phyloP scores from a whole-genome alignment of 2,329 filamentous ascomycete species.

The Aspergillus calidoustus region DNA sequence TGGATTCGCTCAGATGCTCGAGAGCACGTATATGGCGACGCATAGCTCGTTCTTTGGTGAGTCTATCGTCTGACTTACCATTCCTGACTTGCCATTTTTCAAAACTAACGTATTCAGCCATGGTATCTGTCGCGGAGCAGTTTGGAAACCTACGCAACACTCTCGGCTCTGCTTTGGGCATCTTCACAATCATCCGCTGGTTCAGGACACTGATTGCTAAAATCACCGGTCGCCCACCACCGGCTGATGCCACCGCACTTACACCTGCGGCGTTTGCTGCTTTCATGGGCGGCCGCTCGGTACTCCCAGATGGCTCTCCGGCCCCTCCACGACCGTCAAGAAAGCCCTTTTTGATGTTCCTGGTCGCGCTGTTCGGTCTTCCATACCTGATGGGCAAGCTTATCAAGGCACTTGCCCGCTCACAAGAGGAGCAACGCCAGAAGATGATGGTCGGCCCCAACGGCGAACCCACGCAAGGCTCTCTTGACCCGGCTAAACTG shows the following conservation, averaged over 20 bases:
- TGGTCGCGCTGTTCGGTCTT: slow-evolving; percentile 90
- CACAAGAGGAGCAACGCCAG: slow-evolving; percentile 76
- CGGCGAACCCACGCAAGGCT: slow-evolving; percentile 46
- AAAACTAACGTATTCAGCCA: slow-evolving; percentile 61
- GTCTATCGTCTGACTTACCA: slow-evolving; percentile 36
- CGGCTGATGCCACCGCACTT: slow-evolving; percentile 82
- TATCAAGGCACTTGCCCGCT: slow-evolving; percentile 80
- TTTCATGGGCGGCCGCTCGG: slow-evolving; percentile 73
- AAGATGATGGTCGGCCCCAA: slow-evolving; percentile 59
- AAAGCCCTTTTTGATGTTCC: slow-evolving; percentile 95
- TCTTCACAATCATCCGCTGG: slow-evolving; percentile 96
- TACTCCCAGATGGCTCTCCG: slow-evolving; percentile 68
- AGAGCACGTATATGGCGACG: slow-evolving; percentile 99
- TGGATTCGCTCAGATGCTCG: slow-evolving; percentile 97
- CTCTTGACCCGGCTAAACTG: slow-evolving; percentile 84
- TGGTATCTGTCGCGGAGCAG: slow-evolving; percentile 98
- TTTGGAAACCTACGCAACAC: slow-evolving; percentile 93
- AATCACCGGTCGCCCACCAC: slow-evolving; percentile 86
- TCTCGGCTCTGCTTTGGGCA: slow-evolving; percentile 88
- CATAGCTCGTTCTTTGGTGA: slow-evolving; percentile 97
- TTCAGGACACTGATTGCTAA: slow-evolving; percentile 89
- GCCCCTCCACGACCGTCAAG: slow-evolving; percentile 76
- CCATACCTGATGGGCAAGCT: slow-evolving; percentile 98
- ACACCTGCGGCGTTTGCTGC: slow-evolving; percentile 89
- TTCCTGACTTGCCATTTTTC: not conserved